Evolutionary conservation across 345 rosid species (phyloP), one percentile per base, ranked within the genome.

Genomic region (Isatis tinctoria): DNA sequence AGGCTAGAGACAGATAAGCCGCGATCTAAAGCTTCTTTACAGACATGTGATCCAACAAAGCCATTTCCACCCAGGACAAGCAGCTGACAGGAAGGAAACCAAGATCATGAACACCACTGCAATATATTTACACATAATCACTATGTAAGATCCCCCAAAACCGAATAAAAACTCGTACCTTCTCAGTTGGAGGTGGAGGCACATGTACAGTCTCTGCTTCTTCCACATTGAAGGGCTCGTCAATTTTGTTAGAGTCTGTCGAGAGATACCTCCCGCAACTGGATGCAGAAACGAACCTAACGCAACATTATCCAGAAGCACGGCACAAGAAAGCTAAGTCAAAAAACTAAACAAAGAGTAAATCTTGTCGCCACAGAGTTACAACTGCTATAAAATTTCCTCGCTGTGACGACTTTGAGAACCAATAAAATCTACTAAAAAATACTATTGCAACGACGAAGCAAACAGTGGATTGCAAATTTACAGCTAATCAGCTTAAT

Each of bases 21-120:
- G 33, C 89, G 89, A 51, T 86, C 80, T 37, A 92, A 65, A 76
- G 98, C 99, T 87, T 92, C 97, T 83, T 76, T 89, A 82, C 93
- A 89, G 2, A 96, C 69, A 72, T 90, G 90, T 33, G 98, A 89
- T 71, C 99, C 99, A 73, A 96, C 98, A 86, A 92, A 96, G 52
- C 98, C 99, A 86, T 84, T 96, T 67, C 99, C 99, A 62, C 99
- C 99, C 69, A 96, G 79, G 35, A 96, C 98, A 79, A 96, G 98
- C 74, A 92, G 77, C 99, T 96, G 82, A 81, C 40, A 74, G 12
- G 17, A 78, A 51, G 41, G 6, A 11, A 22, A 48, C 14, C 52
- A 76, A 57, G 56, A 32, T 49, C 36, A 60, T 16, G 53, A 60
- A 20, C 60, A 63, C n/a, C 28, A 63, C 10, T 26, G 43, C 70